phyloP scores from a whole-genome alignment of 345 rosid genomes.

The Iberis pinnata region DNA sequence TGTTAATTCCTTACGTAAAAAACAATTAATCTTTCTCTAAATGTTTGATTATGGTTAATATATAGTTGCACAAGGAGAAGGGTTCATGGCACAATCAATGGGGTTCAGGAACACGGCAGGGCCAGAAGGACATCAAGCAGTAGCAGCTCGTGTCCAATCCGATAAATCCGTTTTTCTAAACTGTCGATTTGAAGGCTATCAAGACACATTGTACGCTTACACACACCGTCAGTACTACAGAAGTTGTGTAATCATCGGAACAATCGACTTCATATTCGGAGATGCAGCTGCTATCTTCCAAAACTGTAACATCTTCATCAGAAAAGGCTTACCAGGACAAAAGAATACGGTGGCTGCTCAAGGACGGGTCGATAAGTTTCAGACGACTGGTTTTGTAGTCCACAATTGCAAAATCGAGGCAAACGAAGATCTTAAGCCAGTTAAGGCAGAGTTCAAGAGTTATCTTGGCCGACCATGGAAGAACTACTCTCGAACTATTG shows the following conservation, averaged over 20 bases:
- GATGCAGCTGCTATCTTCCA: conserved; percentile 77
- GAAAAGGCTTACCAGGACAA: conserved; percentile 53
- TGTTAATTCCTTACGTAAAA: too few relatives aligned
- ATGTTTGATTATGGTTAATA: too few relatives aligned
- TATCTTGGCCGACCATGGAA: conserved; percentile 86
- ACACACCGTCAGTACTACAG: conserved; percentile 77
- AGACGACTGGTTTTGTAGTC: conserved; percentile 68
- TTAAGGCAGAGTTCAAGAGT: conserved; percentile 34
- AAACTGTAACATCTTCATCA: conserved; percentile 50
- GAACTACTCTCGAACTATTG: conserved; percentile 51
- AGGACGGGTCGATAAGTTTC: conserved; percentile 48
- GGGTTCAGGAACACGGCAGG: conserved; percentile 94
- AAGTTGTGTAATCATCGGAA: conserved; percentile 63
- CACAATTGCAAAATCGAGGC: conserved; percentile 57
- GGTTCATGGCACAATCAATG: conserved; percentile 59
- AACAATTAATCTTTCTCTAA: too few relatives aligned
- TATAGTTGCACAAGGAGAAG: conserved; percentile 58
- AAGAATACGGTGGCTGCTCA: conserved; percentile 62
- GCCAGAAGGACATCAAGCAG: conserved; percentile 59
- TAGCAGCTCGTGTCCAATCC: conserved; percentile 60
- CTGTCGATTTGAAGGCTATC: conserved; percentile 76
- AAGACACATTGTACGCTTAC: conserved; percentile 63
- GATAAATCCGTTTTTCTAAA: conserved; percentile 60
- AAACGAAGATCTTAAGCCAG: conserved; percentile 39
- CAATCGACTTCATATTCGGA: conserved; percentile 82